A percentile compares a stretch with the other conserved stretches of the same genome.
phyloP scores from a whole-genome alignment of 1,139 yeast genomes.

The Scheffersomyces stambukii region DNA sequence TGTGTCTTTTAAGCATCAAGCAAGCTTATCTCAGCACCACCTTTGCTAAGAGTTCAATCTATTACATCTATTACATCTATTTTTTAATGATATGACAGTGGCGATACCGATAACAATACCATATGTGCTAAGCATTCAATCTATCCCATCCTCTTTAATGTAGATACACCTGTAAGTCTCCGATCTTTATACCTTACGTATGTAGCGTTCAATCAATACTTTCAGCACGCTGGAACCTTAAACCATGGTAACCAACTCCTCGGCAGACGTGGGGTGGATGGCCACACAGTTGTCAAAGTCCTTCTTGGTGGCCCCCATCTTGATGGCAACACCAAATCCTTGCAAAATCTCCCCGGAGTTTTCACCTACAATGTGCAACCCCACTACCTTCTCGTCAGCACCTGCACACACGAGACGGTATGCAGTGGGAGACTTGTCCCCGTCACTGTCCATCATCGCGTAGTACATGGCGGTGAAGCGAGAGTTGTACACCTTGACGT shows the following conservation, averaged over 20 bases:
- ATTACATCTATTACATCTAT: no score
- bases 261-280: constrained; percentile 97
- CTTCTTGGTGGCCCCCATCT: constrained; percentile 96
- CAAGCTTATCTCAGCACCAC: no score
- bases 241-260: constrained; percentile 87
- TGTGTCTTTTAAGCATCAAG: no score
- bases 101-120: no score
- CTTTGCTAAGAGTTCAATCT: no score
- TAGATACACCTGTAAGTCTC: no score
- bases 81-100: no score
- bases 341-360: constrained; percentile 87
- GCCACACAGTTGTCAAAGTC: constrained; percentile 96
- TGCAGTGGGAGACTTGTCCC: constrained; percentile 80
- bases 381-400: constrained; percentile 86
- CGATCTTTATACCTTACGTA: no score
- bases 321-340: constrained; percentile 96
- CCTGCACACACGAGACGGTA: constrained; percentile 83
- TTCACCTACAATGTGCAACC: constrained; percentile 91
- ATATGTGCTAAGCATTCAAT: no score
- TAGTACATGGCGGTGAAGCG: constrained; percentile 90
- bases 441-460: constrained; percentile 64
- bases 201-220: no score
- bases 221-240: no score
- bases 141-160: no score
- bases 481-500: constrained; percentile 77